Evolutionary conservation across 1,284 basidiomycete species (phyloP).

Genomic region (Apiotrichum gamsii): DNA sequence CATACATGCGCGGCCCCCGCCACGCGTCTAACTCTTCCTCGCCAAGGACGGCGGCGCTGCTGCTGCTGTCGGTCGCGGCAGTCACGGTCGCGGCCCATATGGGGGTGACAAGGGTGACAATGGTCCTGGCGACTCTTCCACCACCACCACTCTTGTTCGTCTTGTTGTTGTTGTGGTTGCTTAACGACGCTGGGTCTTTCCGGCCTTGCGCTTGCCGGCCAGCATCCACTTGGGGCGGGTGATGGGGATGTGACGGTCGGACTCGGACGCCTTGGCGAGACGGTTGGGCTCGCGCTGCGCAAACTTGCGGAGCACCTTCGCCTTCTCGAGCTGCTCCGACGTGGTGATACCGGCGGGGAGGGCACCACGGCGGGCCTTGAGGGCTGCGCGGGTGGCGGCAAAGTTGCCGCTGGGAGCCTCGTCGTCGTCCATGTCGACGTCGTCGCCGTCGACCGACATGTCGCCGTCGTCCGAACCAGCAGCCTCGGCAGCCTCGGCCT

Average conservation of each 20-base stretch:
- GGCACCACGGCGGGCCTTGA: constrained; percentile 22
- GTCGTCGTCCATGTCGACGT: constrained; percentile 7
- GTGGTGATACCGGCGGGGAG: constrained; percentile 65
- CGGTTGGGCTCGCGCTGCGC: constrained; percentile 78
- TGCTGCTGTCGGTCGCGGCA: neutral
- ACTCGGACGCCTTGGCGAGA: constrained; percentile 81
- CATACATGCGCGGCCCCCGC: constrained; percentile 1
- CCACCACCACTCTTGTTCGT: neutral
- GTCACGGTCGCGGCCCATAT: neutral
- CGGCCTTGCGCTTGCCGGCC: constrained; percentile 78
- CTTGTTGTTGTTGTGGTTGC: neutral
- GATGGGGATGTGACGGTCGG: constrained; percentile 57
- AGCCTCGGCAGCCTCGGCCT: constrained; percentile 27
- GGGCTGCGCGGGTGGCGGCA: neutral
- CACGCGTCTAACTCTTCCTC: neutral
- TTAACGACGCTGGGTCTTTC: constrained; percentile 76
- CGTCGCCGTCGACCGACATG: constrained; percentile 6
- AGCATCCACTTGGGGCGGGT: constrained; percentile 56
- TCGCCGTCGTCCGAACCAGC: constrained; percentile 5
- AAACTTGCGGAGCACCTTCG: constrained; percentile 71
- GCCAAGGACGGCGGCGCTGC: neutral
- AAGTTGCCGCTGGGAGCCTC: neutral
- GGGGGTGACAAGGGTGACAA: neutral
- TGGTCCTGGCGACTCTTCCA: too few relatives aligned
- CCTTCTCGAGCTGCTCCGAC: constrained; percentile 70